Evolutionary conservation across 2,329 filamentous ascomycete species (phyloP).

Genomic region (Colletotrichum camelliae): DNA sequence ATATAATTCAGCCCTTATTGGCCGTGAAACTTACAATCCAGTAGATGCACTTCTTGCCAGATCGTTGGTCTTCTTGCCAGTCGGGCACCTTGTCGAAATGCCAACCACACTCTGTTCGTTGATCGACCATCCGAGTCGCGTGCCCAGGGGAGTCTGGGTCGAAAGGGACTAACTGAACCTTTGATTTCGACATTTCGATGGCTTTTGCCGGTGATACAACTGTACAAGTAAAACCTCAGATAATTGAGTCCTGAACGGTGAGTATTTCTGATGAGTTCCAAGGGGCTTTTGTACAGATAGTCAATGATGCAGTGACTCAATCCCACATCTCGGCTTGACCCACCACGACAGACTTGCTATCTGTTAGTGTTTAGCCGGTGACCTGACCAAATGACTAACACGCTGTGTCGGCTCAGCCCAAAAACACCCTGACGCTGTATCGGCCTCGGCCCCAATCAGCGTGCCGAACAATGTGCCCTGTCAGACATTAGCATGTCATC

Average conservation of each 20-base stretch:
- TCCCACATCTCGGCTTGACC: not conserved
- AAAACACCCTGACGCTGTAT: not conserved
- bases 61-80: slow-evolving; percentile 26
- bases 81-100: slow-evolving; percentile 17
- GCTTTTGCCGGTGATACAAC: not conserved
- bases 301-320: not conserved
- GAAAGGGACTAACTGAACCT: slow-evolving; percentile 28
- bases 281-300: not conserved
- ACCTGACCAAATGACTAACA: not conserved
- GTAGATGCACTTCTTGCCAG: slow-evolving; percentile 25
- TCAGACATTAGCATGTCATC: not conserved
- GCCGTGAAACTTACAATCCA: slow-evolving; percentile 16
- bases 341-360: not conserved
- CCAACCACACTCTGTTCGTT: slow-evolving; percentile 31
- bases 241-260: rapidly evolving
- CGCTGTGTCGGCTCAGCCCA: not conserved
- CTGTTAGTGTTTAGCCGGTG: not conserved
- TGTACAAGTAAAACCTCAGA: not conserved
- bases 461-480: not conserved
- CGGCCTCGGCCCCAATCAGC: not conserved
- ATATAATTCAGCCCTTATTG: no score
- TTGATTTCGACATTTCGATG: not conserved
- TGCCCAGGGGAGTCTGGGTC: slow-evolving; percentile 28
- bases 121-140: slow-evolving; percentile 25
- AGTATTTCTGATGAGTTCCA: not conserved